Evolutionary conservation across 2,329 filamentous ascomycete genomes (phyloP), one percentile per base, ranked within the genome.

Genomic region (Paramyrothecium sp.): DNA sequence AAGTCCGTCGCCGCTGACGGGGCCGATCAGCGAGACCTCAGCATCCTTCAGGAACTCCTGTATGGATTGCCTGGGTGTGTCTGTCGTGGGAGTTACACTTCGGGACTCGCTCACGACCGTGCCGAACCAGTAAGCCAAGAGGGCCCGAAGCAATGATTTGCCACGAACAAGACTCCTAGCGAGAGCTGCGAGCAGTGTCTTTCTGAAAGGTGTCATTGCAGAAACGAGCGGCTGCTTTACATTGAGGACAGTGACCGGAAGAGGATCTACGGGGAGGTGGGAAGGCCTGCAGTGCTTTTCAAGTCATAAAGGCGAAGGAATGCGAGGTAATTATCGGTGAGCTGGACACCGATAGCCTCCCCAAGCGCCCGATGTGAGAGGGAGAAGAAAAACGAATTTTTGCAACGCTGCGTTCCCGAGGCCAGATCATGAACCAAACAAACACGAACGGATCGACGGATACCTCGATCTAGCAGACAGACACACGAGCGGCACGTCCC

Each of bases 101-200:
- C 59, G 63, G 33, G 64, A 61, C 48, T 72, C 73, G 55, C 74
- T 58, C 50, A 68, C 62, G 50, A 74, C 63, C 30, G 82, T 77
- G 57, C 70, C 75, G 48, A 79, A 71, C 81, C 82, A 85, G 66
- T 81, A 81, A 58, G 81, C 74, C 58, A 88, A 70, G 30, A 87
- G 73, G 53, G 83, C 81, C 66, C 84, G 79, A 58, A 88, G 69
- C 60, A 87, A 73, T 53, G 83, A 84, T 73, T 82, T 86, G 63
- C 85, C 85, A 54, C 80, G 78, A 53, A 85, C 73, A 56, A 88
- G 75, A 64, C 82, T 84, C 73, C 80, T 85, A 69, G 86, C 65
- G 55, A 82, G 71, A 58, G 82, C 83, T 61, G 81, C 76, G 59
- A 83, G 65, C 65, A 88, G 73, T 51, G 78, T 77, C 71, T 80